These are phyloP conservation scores for Colletotrichum theobromicola DNA, from an alignment of 2,329 filamentous ascomycete genomes.

Conservation along the genomic window DNA sequence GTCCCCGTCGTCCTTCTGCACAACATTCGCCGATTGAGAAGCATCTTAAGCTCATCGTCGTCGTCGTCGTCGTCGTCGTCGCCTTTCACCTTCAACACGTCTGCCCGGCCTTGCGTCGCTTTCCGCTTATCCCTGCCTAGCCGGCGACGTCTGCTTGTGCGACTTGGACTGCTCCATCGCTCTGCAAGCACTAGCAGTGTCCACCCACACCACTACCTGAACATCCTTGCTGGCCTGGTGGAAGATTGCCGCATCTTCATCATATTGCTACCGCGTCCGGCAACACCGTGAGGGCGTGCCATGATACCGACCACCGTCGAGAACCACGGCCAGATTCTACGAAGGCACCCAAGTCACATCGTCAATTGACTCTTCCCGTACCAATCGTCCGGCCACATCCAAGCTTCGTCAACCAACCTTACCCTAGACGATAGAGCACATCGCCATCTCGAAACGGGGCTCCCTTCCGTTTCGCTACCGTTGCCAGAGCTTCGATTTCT, in stretches of 20 bases:
- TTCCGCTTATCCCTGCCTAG: slow-evolving; percentile 1
- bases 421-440: not conserved
- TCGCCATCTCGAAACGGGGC: not conserved
- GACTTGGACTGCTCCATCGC: not conserved
- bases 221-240: slow-evolving; percentile 10
- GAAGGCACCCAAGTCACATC: not conserved
- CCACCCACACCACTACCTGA: slow-evolving; percentile 11
- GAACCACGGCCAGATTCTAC: not conserved
- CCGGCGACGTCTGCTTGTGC: not conserved
- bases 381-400: not conserved
- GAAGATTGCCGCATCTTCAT: not conserved
- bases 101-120: not conserved
- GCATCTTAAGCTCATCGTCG: not conserved
- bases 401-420: not conserved
- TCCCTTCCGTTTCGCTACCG: not conserved
- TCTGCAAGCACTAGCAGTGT: slow-evolving; percentile 8
- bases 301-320: not conserved
- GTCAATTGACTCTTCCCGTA: not conserved
- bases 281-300: not conserved
- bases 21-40: not conserved
- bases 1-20: not conserved
- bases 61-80: not conserved
- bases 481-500: not conserved
- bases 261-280: not conserved
- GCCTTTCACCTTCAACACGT: not conserved